Base-by-base conservation (phyloP, 805 yeast species). In the Cephaloascus albidus region DNA sequence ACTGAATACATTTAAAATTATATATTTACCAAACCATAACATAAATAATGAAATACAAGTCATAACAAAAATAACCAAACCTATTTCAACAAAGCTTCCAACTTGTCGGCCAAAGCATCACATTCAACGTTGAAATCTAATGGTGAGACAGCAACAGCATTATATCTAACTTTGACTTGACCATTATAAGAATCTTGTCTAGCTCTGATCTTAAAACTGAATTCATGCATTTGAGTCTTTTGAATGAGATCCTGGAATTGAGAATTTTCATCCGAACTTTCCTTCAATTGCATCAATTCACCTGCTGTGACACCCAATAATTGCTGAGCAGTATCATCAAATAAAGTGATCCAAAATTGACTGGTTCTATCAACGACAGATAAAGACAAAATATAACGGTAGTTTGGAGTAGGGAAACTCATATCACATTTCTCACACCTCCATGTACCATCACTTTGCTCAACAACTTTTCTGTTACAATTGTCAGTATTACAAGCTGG, bases 381-480 rank as follows among this genome's bases (percentile, higher is more conserved):
- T 36, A 78, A 58, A n/a, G 82, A 80, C 49, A 90, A 58, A 39
- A 88, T 78, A 50, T 85, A 93, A 57, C 97, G 75, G 64, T 85
- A 80, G 37, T 71, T 65, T 16, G 97, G 97, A 36, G 68, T 71
- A 2, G 72, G 68, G 53, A 76, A 81, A 45, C 74, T 74, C 40
- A 74, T 66, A 51, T 85, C 81, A 71, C 97, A 89, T 57, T 82
- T 83, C 57, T 89, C 97, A 68, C 98, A 93, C 58, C 95, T 77
- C 95, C 95, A 89, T 15, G 80, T 68, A 12, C 83, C 86, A 52
- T 76, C 81, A 26, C 76, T 68, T 40, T 74, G 80, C 52, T 85
- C 85, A 35, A 83, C 64, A 23, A 88, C 86, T 61, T 93, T 93
- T 54, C 88, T 80, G 56, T 81, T 81, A 67, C 98, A 93, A 33